These are phyloP conservation scores for Cryptococcus depauperatus DNA, from an alignment of 1,284 basidiomycete species.

Conservation along the genomic window DNA sequence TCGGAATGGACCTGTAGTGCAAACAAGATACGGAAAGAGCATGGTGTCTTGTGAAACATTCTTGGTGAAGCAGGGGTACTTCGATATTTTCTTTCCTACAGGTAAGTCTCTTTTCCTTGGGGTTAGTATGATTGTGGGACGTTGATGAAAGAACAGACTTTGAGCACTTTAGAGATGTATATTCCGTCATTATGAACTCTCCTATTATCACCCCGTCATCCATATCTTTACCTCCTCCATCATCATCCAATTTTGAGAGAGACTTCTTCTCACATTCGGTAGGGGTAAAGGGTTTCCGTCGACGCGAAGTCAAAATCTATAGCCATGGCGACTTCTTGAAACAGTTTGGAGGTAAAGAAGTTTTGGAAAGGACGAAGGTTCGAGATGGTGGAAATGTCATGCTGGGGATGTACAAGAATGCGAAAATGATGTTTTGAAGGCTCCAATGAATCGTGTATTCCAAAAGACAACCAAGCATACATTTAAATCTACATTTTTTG, in stretches of 20 bases:
- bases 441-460: neutral
- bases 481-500: neutral
- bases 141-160: constrained; percentile 52
- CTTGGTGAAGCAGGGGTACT: constrained; percentile 89
- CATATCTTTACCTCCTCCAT: constrained; percentile 17
- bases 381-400: constrained; percentile 39
- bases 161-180: constrained; percentile 72
- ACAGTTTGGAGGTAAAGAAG: constrained; percentile 32
- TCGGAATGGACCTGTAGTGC: constrained; percentile 85
- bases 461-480: neutral
- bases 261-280: constrained; percentile 11
- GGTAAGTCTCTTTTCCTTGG: constrained; percentile 22
- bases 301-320: constrained; percentile 36
- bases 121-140: neutral
- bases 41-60: constrained; percentile 87
- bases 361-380: constrained; percentile 26
- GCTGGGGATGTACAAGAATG: constrained; percentile 43
- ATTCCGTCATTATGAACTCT: constrained; percentile 62
- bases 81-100: constrained; percentile 99
- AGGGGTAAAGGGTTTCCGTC: constrained; percentile 32
- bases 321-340: constrained; percentile 39
- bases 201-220: constrained; percentile 28
- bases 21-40: constrained; percentile 75
- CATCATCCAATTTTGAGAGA: constrained; percentile 1
- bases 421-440: constrained; percentile 42